A percentile compares a stretch with the other conserved stretches of the same genome.
Conservation (phyloP, 2,329 filamentous ascomycete species). For the Beauveria bassiana region DNA sequence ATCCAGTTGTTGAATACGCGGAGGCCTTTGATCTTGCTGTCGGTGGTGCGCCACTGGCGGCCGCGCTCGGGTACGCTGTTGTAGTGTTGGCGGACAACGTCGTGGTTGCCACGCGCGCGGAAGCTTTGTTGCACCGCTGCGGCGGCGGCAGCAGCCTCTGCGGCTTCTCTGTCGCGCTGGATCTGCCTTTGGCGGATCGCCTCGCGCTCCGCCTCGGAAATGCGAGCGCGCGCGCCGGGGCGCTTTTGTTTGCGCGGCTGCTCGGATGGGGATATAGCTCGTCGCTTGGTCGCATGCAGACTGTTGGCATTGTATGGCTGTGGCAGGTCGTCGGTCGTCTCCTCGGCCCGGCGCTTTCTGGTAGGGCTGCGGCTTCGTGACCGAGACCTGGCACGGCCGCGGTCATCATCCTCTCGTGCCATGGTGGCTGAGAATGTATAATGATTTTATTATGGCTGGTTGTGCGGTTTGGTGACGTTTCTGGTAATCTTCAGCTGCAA, state of each 20-base stretch:
- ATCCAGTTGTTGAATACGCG: conserved; percentile 98
- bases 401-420: conserved; percentile 10
- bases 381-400: background rate
- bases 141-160: conserved; percentile 27
- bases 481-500: background rate
- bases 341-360: conserved; percentile 24
- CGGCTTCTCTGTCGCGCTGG: conserved; percentile 43
- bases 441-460: background rate
- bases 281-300: conserved; percentile 51
- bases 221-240: conserved; percentile 57
- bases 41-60: conserved; percentile 87
- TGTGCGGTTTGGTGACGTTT: background rate
- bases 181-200: conserved; percentile 56
- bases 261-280: conserved; percentile 46
- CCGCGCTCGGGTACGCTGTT: conserved; percentile 92
- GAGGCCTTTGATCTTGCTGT: conserved; percentile 90
- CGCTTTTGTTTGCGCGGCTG: conserved; percentile 60
- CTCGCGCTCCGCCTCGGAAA: conserved; percentile 60
- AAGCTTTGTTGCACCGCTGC: conserved; percentile 30
- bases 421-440: conserved; percentile 1
- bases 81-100: conserved; percentile 89
- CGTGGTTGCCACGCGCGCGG: conserved; percentile 53
- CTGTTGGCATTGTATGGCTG: conserved; percentile 54
- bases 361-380: conserved; percentile 12
- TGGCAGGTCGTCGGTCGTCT: conserved; percentile 37